Percentiles rank a stretch among this genome's conserved stretches.
phyloP scores from a whole-genome alignment of 2,329 filamentous ascomycete species.

The Aspergillus tanneri region DNA sequence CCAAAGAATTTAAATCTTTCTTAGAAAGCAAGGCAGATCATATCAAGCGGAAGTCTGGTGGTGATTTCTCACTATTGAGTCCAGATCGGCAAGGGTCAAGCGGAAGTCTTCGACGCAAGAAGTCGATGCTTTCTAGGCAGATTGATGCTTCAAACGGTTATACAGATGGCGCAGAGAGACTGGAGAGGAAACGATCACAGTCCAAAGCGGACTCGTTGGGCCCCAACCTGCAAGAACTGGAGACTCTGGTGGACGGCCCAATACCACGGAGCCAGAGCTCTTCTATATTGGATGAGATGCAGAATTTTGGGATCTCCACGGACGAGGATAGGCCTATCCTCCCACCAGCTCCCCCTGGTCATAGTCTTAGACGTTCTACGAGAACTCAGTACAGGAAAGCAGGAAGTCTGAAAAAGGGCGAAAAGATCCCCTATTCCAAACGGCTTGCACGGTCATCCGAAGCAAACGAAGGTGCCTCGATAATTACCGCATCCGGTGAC shows the following conservation, averaged over 20 bases:
- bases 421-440: conserved; percentile 72
- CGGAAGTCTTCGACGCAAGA: conserved; percentile 74
- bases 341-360: conserved; percentile 69
- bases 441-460: conserved; percentile 66
- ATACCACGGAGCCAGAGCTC: conserved; percentile 66
- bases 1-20: conserved; percentile 95
- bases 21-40: conserved; percentile 89
- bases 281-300: conserved; percentile 50
- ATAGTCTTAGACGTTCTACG: conserved; percentile 83
- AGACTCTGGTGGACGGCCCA: conserved; percentile 79
- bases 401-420: conserved; percentile 78
- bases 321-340: conserved; percentile 82
- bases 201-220: conserved; percentile 56
- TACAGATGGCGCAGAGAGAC: conserved; percentile 76
- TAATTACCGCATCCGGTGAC: conserved; percentile 38
- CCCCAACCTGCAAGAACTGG: conserved; percentile 67
- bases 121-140: conserved; percentile 92
- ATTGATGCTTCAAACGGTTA: conserved; percentile 76
- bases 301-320: conserved; percentile 44
- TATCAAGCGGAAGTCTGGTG: conserved; percentile 79
- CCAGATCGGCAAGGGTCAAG: conserved; percentile 54
- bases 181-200: conserved; percentile 71
- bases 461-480: conserved; percentile 53
- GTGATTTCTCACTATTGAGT: conserved; percentile 61
- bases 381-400: conserved; percentile 81